Evolutionary conservation across 75 land plant genomes (phyloP).

Genomic region (Pinus taeda): DNA sequence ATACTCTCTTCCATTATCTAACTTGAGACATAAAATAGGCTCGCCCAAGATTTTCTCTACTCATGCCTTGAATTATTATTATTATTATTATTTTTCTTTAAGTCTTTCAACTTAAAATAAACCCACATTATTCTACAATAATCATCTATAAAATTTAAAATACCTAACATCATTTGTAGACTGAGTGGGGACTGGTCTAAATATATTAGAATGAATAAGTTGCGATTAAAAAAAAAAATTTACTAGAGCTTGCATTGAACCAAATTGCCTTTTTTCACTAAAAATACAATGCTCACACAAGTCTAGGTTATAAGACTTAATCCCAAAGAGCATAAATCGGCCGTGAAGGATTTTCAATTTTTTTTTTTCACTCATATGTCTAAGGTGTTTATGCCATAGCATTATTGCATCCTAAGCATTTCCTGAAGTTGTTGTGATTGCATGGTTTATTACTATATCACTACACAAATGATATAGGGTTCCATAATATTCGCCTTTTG

Average conservation of each 20-base stretch:
- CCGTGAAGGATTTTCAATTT: not conserved
- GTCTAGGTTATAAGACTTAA: not conserved
- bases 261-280: not conserved
- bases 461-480: not conserved
- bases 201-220: conserved; percentile 8
- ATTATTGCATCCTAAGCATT: not conserved
- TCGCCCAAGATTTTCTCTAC: not conserved
- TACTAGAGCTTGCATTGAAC: not conserved
- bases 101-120: not conserved
- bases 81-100: not conserved
- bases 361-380: not conserved
- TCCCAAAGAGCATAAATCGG: not conserved
- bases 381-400: not conserved
- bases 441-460: not conserved
- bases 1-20: not conserved
- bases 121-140: not conserved
- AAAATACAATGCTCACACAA: conserved; percentile 6
- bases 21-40: not conserved
- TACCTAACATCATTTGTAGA: conserved; percentile 4
- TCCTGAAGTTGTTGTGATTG: not conserved
- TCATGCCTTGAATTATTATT: not conserved
- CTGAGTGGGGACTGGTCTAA: not conserved
- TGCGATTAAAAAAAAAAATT: not conserved
- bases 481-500: not conserved
- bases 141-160: conserved; percentile 16